Base-by-base conservation (phyloP, 2,329 filamentous ascomycete species). In the Fusarium sp. region DNA sequence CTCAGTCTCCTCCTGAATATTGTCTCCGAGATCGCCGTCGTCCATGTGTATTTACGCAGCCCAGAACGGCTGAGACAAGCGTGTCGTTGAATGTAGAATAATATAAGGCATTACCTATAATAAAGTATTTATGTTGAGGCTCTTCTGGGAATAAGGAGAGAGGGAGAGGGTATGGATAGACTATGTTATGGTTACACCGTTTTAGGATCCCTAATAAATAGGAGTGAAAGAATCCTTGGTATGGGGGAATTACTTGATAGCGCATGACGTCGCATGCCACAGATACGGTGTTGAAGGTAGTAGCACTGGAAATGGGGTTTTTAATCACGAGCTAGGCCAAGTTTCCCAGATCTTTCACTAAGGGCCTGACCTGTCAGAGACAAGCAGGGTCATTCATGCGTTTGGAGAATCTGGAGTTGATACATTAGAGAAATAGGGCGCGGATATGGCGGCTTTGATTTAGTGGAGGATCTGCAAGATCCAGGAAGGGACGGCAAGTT, bases 11-110 rank as follows among this genome's bases (percentile, higher is more conserved):
- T 79, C 73, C 42, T 79, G 75, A 65, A 83, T 79, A 41, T 78
- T 78, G 6, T 81, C 75, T 61, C 76, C 75, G 12, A 82, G 74
- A 51, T 79, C 76, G 47, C 76, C 81, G 77, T 83, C 81, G 65
- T 84, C 77, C 83, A 85, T 84, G 24, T 46, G 44, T 40, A 47
- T 22, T 47, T 48, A 30, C 13, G n/a, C 29, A 61, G 55, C 29
- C 20, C 16, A 27, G 12, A 12, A 29, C 32, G 37, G 56, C 41
- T 20, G 30, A 30, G 3, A 30, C 22, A 42, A 42, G 52, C 16
- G 29, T 9, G 52, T 4, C 45, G 24, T 16, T 12, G n/a, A 22
- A 34, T 12, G 7, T 7, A 20, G 12, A 45, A 18, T 37, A 44
- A 29, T 11, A 41, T 18, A 30, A n/a, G 22, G 45, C 52, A 59